Base-by-base conservation (phyloP, 345 rosid genomes). In the Acer campestre region DNA sequence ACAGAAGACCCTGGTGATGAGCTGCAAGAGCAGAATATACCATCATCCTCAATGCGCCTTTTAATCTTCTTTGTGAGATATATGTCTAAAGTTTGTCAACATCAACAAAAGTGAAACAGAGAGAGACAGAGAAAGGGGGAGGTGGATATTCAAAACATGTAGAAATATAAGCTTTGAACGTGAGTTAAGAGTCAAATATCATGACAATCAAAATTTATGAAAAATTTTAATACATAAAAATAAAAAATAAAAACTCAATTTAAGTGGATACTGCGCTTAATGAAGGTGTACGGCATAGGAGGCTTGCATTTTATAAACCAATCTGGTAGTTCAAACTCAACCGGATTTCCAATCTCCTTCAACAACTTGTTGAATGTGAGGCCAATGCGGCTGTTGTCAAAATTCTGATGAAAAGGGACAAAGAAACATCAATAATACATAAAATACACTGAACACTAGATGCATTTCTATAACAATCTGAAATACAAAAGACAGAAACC, bases 21-120 rank as follows among this genome's bases (percentile, higher is more conserved):
- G 72, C 85, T 84, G 81, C 98, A 94, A 75, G 99, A 90, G 83
- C 99, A 97, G 85, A 97, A 97, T 72, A 97, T 97, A 66, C 99
- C 99, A 83, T 97, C 98, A 84, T 94, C 98, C 22, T 94, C 93
- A 68, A 86, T 81, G 61, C 92, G 91, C 81, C 80, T 89, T 73
- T 89, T 97, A 67, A 89, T 59, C 90, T 68, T 91, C 92, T 94
- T 97, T 2, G 96, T 87, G 73, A 90, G 91, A 85, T 94, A 97
- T 85, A 90, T 86, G 79, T 94, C 99, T 94, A 81, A 61, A 51
- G 80, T 55, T 78, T 63, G 86, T 85, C 80, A 85, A 84, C 59
- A 79, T 27, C 61, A 77, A 76, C 82, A 80, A 82, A 79, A 80
- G n/a, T 18, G 11, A 75, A 14, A 61, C 49, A 29, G 27, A n/a